Evolutionary conservation across 352 stramenopile species (phyloP).

Genomic region (Phytophthora pistaciae): DNA sequence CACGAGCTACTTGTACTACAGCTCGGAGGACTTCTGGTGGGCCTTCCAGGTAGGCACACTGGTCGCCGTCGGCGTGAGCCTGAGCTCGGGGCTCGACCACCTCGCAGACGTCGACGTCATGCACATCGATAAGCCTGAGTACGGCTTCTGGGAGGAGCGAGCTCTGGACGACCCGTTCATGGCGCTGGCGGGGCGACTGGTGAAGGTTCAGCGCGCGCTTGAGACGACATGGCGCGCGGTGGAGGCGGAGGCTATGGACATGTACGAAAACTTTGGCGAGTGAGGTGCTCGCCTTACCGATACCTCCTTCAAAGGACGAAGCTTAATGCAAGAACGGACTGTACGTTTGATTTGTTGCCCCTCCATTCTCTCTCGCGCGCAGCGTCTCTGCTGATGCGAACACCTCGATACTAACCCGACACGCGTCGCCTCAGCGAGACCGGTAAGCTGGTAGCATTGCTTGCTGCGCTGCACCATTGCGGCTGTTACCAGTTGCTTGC

Average conservation of each 20-base stretch:
- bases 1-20: slow-evolving; percentile 71
- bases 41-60: slow-evolving; percentile 68
- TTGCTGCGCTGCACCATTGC: not conserved
- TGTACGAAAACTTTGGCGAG: slow-evolving; percentile 78
- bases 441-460: not conserved
- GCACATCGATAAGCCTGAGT: slow-evolving; percentile 48
- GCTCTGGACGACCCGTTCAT: slow-evolving; percentile 55
- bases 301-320: slow-evolving; percentile 13
- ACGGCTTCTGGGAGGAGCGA: slow-evolving; percentile 69
- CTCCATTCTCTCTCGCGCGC: slow-evolving; percentile 6
- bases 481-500: not conserved
- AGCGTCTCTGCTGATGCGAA: slow-evolving; percentile 24
- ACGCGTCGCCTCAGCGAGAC: not conserved
- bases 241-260: slow-evolving; percentile 64
- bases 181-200: slow-evolving; percentile 45
- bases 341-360: slow-evolving; percentile 13
- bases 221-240: slow-evolving; percentile 31
- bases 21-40: slow-evolving; percentile 55
- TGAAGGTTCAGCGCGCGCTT: slow-evolving; percentile 51
- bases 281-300: slow-evolving; percentile 19
- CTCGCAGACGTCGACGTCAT: slow-evolving; percentile 63
- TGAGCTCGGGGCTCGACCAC: slow-evolving; percentile 66
- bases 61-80: slow-evolving; percentile 56
- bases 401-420: slow-evolving; percentile 30
- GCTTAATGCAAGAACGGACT: slow-evolving; percentile 17